A percentile compares a stretch with the other conserved stretches of the same genome.
phyloP scores from a whole-genome alignment of 2,329 filamentous ascomycete genomes.

The Cordyceps fumosorosea region DNA sequence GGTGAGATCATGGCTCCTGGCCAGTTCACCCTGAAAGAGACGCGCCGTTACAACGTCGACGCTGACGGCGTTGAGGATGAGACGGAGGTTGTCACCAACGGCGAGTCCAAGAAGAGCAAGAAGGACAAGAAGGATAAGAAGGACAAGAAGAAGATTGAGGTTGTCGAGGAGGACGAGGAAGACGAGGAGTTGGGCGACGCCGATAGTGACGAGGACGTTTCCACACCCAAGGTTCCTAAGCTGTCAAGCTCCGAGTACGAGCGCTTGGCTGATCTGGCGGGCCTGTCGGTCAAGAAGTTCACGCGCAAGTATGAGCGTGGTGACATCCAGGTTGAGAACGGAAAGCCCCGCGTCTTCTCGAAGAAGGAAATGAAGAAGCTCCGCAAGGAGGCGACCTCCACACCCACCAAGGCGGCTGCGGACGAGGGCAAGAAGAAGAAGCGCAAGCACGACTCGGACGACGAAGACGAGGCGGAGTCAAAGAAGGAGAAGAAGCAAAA shows the following conservation, averaged over 20 bases:
- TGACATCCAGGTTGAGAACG: constrained; percentile 63
- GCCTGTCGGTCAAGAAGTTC: constrained; percentile 69
- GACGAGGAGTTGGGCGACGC: constrained; percentile 21
- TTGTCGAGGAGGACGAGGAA: constrained; percentile 29
- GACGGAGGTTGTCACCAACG: constrained; percentile 36
- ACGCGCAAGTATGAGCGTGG: constrained; percentile 72
- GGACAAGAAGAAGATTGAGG: constrained; percentile 34
- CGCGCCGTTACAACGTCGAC: constrained; percentile 88
- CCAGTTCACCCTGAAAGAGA: constrained; percentile 90
- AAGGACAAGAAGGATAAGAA: constrained; percentile 39
- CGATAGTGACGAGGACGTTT: constrained; percentile 25
- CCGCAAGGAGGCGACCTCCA: constrained; percentile 49
- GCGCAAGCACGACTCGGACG: constrained; percentile 62
- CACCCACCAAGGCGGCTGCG: constrained; percentile 34
- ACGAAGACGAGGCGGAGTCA: constrained; percentile 51
- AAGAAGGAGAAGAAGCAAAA: constrained; percentile 55
- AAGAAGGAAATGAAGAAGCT: constrained; percentile 73
- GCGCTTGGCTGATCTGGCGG: constrained; percentile 57
- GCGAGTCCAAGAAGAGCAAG: constrained; percentile 33
- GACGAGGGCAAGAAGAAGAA: constrained; percentile 54
- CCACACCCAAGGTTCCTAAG: constrained; percentile 33
- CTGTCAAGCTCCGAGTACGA: constrained; percentile 51
- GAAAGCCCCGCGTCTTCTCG: constrained; percentile 59
- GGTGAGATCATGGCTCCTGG: constrained; percentile 57
- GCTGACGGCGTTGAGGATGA: constrained; percentile 74